Conservation (phyloP, 148 eudicot genomes). For the Tetragonia tetragonoides region DNA sequence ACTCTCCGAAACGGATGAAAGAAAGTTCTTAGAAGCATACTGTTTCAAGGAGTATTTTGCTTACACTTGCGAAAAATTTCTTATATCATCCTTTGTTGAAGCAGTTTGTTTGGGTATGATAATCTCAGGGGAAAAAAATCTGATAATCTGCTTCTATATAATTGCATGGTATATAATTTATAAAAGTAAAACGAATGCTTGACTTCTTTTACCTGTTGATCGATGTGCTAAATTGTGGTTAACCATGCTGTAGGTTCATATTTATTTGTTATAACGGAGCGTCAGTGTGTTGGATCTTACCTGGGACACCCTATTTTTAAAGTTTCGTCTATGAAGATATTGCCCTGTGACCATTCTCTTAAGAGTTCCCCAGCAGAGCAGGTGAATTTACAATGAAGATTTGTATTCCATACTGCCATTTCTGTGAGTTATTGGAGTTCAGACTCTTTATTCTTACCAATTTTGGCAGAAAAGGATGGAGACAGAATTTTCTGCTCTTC, state of each 20-base stretch:
- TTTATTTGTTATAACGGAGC: slow-evolving; percentile 75
- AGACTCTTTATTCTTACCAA: slow-evolving; percentile 14
- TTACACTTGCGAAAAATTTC: not conserved
- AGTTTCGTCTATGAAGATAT: slow-evolving; percentile 72
- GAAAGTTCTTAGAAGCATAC: not conserved
- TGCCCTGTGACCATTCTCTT: slow-evolving; percentile 86
- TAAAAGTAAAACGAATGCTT: not conserved
- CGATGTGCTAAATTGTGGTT: not conserved
- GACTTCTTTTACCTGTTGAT: not conserved
- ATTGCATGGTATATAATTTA: too few relatives aligned
- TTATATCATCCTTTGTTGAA: not conserved
- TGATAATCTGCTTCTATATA: not conserved
- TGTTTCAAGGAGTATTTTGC: not conserved
- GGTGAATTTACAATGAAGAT: slow-evolving; percentile 35
- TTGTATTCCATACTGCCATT: not conserved
- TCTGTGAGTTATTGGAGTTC: slow-evolving; percentile 11
- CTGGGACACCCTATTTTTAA: slow-evolving; percentile 82
- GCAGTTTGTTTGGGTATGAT: not conserved
- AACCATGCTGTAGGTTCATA: slow-evolving; percentile 63
- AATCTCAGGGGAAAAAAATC: not conserved
- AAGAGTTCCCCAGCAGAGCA: slow-evolving; percentile 71
- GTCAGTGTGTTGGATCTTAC: slow-evolving; percentile 84
- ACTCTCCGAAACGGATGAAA: not conserved
- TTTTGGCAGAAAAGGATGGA: slow-evolving; percentile 88
- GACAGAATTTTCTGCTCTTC: slow-evolving; percentile 63